phyloP scores from a whole-genome alignment of 2,329 filamentous ascomycete species.

The Lecanosticta acicola region DNA sequence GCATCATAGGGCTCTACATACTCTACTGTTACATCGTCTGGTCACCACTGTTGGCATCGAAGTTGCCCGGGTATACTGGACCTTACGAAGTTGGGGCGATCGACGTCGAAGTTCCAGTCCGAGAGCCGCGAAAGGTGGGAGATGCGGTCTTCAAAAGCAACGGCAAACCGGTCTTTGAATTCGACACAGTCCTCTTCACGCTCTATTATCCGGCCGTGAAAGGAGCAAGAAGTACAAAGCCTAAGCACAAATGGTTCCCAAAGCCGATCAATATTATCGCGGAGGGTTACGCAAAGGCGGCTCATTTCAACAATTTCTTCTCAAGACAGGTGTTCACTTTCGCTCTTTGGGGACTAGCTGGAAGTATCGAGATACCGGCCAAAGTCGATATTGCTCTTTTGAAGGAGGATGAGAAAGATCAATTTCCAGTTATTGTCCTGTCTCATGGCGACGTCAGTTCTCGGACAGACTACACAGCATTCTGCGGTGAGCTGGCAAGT shows the following conservation, averaged over 20 bases:
- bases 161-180: constrained; percentile 35
- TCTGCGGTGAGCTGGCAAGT: constrained; percentile 40
- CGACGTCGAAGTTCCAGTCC: constrained; percentile 34
- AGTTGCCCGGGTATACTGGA: constrained; percentile 38
- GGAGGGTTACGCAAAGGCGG: constrained; percentile 38
- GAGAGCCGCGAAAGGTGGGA: constrained; percentile 30
- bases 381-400: constrained; percentile 33
- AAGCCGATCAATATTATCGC: constrained; percentile 38
- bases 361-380: constrained; percentile 38
- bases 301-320: constrained; percentile 32
- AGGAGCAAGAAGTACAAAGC: constrained; percentile 18
- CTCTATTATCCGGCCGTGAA: constrained; percentile 38
- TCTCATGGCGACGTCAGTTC: constrained; percentile 42
- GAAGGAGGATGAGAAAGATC: neutral
- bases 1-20: constrained; percentile 23
- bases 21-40: constrained; percentile 36
- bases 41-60: constrained; percentile 36
- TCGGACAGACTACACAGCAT: constrained; percentile 41
- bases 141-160: constrained; percentile 33
- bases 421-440: constrained; percentile 29
- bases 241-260: constrained; percentile 39
- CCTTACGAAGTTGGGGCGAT: constrained; percentile 37
- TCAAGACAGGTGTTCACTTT: constrained; percentile 34
- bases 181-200: constrained; percentile 39
- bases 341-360: constrained; percentile 36